A percentile compares a stretch with the other conserved stretches of the same genome.
phyloP scores from a whole-genome alignment of 331 rosid species.

The Quercus tomentella region DNA sequence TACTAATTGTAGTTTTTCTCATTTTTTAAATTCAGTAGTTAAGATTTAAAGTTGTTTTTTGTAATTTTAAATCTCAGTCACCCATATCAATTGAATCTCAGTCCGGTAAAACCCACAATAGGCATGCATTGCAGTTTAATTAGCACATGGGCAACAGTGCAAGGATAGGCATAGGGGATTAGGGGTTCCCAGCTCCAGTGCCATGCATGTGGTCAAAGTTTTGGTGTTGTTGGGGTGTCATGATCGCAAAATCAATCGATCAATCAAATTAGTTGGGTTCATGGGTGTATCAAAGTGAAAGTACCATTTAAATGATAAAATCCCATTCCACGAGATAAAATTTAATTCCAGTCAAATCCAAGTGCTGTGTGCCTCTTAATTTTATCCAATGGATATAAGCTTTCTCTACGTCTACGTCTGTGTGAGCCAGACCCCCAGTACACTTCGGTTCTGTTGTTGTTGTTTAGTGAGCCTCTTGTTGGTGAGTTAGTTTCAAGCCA shows the following conservation, averaged over 20 bases:
- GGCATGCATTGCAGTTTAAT: no score
- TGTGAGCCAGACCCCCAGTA: not conserved
- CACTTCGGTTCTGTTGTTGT: not conserved
- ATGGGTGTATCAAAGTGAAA: constrained; percentile 7
- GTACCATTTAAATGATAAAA: not conserved
- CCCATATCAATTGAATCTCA: no score
- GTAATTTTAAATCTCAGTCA: no score
- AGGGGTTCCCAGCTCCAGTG: no score
- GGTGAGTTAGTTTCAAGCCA: not conserved
- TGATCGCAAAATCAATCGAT: constrained; percentile 6
- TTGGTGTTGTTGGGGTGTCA: not conserved
- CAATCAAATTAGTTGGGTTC: not conserved
- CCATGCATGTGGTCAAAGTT: no score
- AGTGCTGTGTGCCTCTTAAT: constrained; percentile 2
- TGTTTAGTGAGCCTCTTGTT: not conserved
- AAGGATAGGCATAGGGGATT: no score
- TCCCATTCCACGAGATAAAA: not conserved
- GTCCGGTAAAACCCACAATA: no score
- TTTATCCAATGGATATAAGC: not conserved
- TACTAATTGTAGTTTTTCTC: accelerated
- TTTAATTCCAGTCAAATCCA: not conserved
- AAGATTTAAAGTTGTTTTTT: no score
- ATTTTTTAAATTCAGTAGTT: no score
- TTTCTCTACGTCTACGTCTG: not conserved
- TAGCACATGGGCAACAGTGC: no score